These are phyloP conservation scores for Emydomyces testavorans DNA, from an alignment of 2,329 filamentous ascomycete genomes.

Conservation along the genomic window DNA sequence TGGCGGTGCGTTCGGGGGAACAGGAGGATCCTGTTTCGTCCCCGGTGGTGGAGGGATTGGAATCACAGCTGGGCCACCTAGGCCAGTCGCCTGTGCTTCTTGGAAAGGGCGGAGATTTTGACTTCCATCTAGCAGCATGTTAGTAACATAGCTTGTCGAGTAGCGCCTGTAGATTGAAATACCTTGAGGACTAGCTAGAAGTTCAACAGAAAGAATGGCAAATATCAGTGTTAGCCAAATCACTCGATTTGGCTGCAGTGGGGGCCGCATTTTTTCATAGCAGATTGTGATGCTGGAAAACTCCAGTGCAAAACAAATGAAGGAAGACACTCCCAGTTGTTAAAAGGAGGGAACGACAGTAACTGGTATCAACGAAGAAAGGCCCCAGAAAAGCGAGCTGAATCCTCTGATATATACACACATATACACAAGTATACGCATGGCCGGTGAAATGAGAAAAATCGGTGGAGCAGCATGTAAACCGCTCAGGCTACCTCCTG, in stretches of 20 bases:
- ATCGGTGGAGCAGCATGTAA: background rate
- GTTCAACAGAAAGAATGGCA: background rate
- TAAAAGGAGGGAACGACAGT: background rate
- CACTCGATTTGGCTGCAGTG: background rate
- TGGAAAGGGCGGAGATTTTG: background rate
- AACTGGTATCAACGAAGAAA: background rate
- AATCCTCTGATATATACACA: too few relatives aligned
- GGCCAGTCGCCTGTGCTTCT: background rate
- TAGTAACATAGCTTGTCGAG: background rate
- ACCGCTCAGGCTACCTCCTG: background rate
- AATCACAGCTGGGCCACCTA: background rate
- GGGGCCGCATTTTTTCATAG: conserved; percentile 5
- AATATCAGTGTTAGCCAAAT: conserved; percentile 4
- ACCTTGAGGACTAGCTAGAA: background rate
- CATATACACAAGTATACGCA: background rate
- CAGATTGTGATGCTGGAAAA: background rate
- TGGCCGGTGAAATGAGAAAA: background rate
- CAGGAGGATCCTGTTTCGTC: background rate
- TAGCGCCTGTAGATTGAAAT: background rate
- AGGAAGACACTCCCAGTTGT: background rate
- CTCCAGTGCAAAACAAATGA: background rate
- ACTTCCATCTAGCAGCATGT: background rate
- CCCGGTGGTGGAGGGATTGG: background rate
- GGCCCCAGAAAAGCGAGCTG: background rate
- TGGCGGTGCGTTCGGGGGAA: background rate